Conservation (phyloP, 2,329 filamentous ascomycete genomes). For the Aspergillus cejpii region DNA sequence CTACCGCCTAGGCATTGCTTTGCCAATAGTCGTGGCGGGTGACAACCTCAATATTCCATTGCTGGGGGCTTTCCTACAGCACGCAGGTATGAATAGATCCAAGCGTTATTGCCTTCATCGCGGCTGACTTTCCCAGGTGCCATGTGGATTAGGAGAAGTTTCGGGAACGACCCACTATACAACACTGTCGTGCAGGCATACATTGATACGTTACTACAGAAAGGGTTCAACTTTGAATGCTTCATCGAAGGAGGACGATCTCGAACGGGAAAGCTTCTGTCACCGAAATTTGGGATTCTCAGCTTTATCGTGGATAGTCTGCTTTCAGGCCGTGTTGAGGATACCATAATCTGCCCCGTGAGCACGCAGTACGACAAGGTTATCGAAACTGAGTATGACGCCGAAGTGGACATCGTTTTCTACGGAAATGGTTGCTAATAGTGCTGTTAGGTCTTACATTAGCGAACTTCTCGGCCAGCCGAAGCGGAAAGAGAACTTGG, state of each 20-base stretch:
- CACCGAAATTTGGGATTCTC: slow-evolving; percentile 92
- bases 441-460: slow-evolving; percentile 64
- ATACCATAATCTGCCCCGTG: slow-evolving; percentile 89
- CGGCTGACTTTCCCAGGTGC: slow-evolving; percentile 49
- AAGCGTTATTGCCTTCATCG: not conserved
- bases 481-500: slow-evolving; percentile 90
- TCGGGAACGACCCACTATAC: slow-evolving; percentile 87
- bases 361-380: slow-evolving; percentile 99
- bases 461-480: slow-evolving; percentile 88
- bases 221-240: slow-evolving; percentile 92
- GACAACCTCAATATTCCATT: slow-evolving; percentile 95
- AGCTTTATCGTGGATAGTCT: slow-evolving; percentile 88
- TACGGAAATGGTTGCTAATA: slow-evolving; percentile 7
- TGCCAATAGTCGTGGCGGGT: slow-evolving; percentile 88
- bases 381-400: slow-evolving; percentile 72
- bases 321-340: slow-evolving; percentile 76
- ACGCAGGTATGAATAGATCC: slow-evolving; percentile 55
- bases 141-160: slow-evolving; percentile 91
- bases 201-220: slow-evolving; percentile 82
- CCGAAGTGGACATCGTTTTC: not conserved
- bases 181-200: slow-evolving; percentile 91
- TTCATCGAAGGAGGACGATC: slow-evolving; percentile 95
- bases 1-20: slow-evolving; percentile 78
- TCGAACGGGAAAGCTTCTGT: slow-evolving; percentile 83
- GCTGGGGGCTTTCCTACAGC: slow-evolving; percentile 82